These are phyloP conservation scores for Thoreauomyces humboldtii DNA, from an alignment of 192 early-diverging fungal genomes.

Conservation along the genomic window DNA sequence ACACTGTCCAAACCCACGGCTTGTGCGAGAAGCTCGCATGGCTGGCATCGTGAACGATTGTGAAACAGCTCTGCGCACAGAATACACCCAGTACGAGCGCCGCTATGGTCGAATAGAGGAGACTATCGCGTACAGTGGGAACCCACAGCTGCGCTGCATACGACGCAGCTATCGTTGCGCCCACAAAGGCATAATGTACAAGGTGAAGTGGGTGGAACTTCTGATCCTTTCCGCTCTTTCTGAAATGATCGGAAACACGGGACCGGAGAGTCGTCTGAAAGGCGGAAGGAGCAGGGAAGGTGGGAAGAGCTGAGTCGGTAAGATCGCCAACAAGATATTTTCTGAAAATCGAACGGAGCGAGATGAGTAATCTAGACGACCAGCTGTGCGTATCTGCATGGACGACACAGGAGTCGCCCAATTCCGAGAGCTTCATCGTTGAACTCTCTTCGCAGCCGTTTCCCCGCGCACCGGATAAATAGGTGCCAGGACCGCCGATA, in stretches of 20 bases:
- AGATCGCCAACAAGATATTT: conserved; percentile 28
- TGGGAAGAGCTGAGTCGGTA: neutral
- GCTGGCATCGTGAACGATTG: conserved; percentile 56
- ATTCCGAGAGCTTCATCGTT: no score
- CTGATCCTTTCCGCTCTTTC: conserved; percentile 39
- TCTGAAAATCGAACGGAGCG: no score
- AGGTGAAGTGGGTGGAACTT: conserved; percentile 44
- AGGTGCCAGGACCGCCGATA: no score
- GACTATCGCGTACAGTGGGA: conserved; percentile 41
- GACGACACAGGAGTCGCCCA: no score
- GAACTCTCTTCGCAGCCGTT: no score
- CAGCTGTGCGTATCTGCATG: no score
- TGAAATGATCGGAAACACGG: conserved; percentile 52
- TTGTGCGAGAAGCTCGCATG: conserved; percentile 52
- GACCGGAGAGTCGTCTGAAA: conserved; percentile 50
- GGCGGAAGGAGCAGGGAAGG: conserved; percentile 29
- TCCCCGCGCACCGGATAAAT: no score
- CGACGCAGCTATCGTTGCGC: conserved; percentile 30
- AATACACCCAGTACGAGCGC: conserved; percentile 50
- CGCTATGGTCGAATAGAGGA: conserved; percentile 43
- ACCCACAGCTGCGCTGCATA: conserved; percentile 50
- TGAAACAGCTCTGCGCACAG: conserved; percentile 53
- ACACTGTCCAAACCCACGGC: conserved; percentile 52
- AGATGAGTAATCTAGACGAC: no score
- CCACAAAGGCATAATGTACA: conserved; percentile 50